These are phyloP conservation scores for Choanephora cucurbitarum DNA, from an alignment of 371 early-diverging fungal genomes.

Conservation along the genomic window DNA sequence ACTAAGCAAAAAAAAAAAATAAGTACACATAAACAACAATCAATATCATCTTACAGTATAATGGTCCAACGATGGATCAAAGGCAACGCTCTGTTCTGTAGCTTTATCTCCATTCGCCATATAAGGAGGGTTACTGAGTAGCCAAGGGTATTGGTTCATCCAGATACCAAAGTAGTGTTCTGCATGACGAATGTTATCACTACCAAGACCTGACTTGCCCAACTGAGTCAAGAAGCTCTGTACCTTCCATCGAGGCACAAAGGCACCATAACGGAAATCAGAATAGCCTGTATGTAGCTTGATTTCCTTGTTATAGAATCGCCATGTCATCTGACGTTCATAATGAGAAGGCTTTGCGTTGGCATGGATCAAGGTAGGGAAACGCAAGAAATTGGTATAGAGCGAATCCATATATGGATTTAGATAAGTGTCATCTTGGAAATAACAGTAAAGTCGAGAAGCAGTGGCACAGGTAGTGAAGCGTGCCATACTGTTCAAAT, in stretches of 20 bases:
- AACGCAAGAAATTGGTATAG: constrained; percentile 63
- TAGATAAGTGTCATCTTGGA: constrained; percentile 63
- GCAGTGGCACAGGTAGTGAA: constrained; percentile 65
- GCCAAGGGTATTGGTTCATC: constrained; percentile 70
- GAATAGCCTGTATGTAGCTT: constrained; percentile 63
- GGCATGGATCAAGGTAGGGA: constrained; percentile 61
- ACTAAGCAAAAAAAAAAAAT: constrained; percentile 24
- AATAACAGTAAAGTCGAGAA: constrained; percentile 58
- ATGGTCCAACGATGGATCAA: constrained; percentile 17
- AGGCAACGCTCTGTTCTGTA: constrained; percentile 16
- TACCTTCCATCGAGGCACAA: constrained; percentile 51
- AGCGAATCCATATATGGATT: constrained; percentile 59
- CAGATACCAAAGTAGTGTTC: constrained; percentile 68
- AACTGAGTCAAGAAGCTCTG: constrained; percentile 55
- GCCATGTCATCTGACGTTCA: constrained; percentile 60
- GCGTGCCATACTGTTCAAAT: constrained; percentile 57
- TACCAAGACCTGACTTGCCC: constrained; percentile 53
- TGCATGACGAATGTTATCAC: constrained; percentile 52
- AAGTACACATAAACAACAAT: not conserved
- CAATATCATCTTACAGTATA: constrained; percentile 18
- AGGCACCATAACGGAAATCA: constrained; percentile 64
- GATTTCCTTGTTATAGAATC: constrained; percentile 55
- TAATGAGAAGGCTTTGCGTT: constrained; percentile 59
- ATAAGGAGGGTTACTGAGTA: constrained; percentile 51
- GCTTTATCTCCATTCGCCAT: constrained; percentile 17